A percentile compares a stretch with the other conserved stretches of the same genome.
Evolutionary conservation across 2,329 filamentous ascomycete species (phyloP).

Genomic region (Harringtonia lauricola): DNA sequence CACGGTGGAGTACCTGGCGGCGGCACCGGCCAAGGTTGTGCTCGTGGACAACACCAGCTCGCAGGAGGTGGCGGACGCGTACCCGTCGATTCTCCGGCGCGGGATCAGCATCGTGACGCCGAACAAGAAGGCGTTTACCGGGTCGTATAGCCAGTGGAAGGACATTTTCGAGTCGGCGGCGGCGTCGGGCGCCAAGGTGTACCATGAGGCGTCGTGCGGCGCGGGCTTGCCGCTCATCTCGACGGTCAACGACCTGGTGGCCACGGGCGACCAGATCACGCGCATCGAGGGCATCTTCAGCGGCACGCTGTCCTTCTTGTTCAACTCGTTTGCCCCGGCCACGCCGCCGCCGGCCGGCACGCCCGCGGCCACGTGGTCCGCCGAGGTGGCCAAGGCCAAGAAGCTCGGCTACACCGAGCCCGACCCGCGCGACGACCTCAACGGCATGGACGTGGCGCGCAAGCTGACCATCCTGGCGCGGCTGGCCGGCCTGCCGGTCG

Average conservation of each 20-base stretch:
- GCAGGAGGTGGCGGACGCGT: conserved; percentile 70
- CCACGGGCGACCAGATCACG: conserved; percentile 82
- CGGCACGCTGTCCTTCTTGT: conserved; percentile 94
- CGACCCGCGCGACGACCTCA: conserved; percentile 76
- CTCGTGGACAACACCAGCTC: conserved; percentile 95
- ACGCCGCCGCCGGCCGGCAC: conserved; percentile 62
- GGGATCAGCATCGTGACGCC: conserved; percentile 90
- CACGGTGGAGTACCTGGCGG: conserved; percentile 66
- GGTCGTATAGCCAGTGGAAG: conserved; percentile 70
- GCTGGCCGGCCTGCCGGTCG: conserved; percentile 68
- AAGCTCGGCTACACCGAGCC: conserved; percentile 86
- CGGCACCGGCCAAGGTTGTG: conserved; percentile 66
- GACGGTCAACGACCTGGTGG: conserved; percentile 85
- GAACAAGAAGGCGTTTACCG: conserved; percentile 97
- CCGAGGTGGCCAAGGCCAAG: conserved; percentile 86
- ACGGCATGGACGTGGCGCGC: conserved; percentile 82
- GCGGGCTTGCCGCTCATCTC: conserved; percentile 90
- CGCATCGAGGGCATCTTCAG: conserved; percentile 97
- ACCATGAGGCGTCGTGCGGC: conserved; percentile 91
- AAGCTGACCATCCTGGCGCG: conserved; percentile 93
- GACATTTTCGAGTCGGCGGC: conserved; percentile 70
- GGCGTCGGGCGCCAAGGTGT: conserved; percentile 66
- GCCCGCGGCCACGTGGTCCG: conserved; percentile 73
- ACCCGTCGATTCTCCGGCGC: conserved; percentile 68
- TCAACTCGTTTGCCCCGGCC: conserved; percentile 90